phyloP scores from a whole-genome alignment of 2,329 filamentous ascomycete genomes.

The Epichloe sp. region DNA sequence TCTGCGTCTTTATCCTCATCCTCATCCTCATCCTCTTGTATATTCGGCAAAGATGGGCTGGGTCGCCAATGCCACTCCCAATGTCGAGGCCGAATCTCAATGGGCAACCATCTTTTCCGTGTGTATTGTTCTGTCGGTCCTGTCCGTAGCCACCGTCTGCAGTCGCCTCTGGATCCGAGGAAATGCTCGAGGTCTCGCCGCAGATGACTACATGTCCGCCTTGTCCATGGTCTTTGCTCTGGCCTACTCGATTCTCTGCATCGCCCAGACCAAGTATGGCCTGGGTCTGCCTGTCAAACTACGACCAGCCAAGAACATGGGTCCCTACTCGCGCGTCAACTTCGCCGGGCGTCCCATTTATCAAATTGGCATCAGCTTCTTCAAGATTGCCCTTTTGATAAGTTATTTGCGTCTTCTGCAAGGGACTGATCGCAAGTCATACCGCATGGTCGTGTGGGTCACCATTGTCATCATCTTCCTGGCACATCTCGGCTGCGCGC shows the following conservation, averaged over 20 bases:
- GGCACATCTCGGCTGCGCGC: conserved; percentile 33
- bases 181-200: conserved; percentile 28
- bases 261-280: conserved; percentile 39
- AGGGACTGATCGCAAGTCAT: conserved; percentile 31
- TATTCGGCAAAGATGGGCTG: conserved; percentile 29
- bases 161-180: conserved; percentile 29
- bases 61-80: conserved; percentile 35
- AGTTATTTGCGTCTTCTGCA: conserved; percentile 38
- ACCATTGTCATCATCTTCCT: conserved; percentile 30
- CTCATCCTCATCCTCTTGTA: neutral
- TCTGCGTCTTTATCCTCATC: neutral
- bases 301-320: conserved; percentile 29
- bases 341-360: conserved; percentile 41
- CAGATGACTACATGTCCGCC: conserved; percentile 32
- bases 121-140: conserved; percentile 28
- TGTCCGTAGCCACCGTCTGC: conserved; percentile 29
- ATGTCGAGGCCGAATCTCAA: conserved; percentile 32
- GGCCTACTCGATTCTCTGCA: conserved; percentile 35
- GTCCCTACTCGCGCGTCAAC: conserved; percentile 35
- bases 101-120: conserved; percentile 36
- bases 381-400: conserved; percentile 43
- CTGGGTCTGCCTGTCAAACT: conserved; percentile 32
- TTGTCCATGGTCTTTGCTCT: conserved; percentile 32
- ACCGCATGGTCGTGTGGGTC: conserved; percentile 30
- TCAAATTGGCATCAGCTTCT: conserved; percentile 40